phyloP scores from a whole-genome alignment of 1,284 basidiomycete species.

The Anthracocystis setariae region DNA sequence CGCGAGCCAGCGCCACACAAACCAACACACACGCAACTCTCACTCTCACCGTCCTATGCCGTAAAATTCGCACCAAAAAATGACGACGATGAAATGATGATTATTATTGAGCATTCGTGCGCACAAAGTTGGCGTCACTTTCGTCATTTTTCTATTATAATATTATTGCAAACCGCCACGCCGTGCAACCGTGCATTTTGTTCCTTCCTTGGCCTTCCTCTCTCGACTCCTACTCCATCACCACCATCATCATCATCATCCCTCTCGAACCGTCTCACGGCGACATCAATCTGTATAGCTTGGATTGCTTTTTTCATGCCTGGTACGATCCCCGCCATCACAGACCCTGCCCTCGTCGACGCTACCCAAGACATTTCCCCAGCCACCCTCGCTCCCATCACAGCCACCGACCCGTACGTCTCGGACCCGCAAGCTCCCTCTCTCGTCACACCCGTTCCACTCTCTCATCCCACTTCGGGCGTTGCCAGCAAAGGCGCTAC shows the following conservation, averaged over 20 bases:
- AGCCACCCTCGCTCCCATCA: constrained; percentile 20
- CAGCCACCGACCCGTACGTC: constrained; percentile 24
- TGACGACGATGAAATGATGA: too few relatives aligned
- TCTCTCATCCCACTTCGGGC: constrained; percentile 29
- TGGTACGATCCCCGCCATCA: constrained; percentile 49
- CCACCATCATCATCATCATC: constrained; percentile 5
- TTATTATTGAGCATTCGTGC: too few relatives aligned
- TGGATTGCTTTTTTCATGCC: too few relatives aligned
- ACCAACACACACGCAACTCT: too few relatives aligned
- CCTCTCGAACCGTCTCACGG: not conserved
- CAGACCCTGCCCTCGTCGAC: constrained; percentile 47
- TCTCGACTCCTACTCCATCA: constrained; percentile 4
- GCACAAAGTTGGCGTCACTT: too few relatives aligned
- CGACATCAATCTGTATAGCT: too few relatives aligned
- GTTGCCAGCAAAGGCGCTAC: constrained; percentile 44
- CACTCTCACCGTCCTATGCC: too few relatives aligned
- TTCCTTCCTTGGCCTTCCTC: not conserved
- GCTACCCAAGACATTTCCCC: constrained; percentile 15
- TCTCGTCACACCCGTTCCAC: constrained; percentile 31
- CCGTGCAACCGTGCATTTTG: too few relatives aligned
- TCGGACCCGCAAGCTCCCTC: constrained; percentile 32
- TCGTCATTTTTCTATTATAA: not conserved
- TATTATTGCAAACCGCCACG: too few relatives aligned
- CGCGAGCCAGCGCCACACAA: too few relatives aligned
- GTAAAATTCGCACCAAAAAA: too few relatives aligned